Conservation (phyloP, 2,329 filamentous ascomycete species). For the Beauveria asiatica region DNA sequence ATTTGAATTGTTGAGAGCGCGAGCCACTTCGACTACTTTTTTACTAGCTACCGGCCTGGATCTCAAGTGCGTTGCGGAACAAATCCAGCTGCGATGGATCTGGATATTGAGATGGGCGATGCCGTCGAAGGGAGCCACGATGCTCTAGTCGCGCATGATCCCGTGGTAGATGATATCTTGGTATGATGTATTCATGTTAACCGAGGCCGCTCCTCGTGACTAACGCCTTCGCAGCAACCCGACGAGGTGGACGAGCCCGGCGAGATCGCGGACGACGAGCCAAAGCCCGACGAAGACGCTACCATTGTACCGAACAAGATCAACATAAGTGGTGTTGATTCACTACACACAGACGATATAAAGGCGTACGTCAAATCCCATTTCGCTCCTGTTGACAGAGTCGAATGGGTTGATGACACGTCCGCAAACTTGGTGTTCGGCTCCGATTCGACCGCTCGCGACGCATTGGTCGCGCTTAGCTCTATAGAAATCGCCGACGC, state of each 20-base stretch:
- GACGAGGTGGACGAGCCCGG: constrained; percentile 30
- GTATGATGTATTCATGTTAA: constrained; percentile 18
- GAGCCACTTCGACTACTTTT: neutral
- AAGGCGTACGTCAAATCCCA: constrained; percentile 65
- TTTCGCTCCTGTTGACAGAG: constrained; percentile 48
- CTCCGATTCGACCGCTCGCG: constrained; percentile 40
- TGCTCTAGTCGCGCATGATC: constrained; percentile 19
- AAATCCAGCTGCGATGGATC: constrained; percentile 47
- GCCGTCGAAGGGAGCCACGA: constrained; percentile 32
- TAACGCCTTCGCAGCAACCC: constrained; percentile 21
- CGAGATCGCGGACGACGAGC: constrained; percentile 29
- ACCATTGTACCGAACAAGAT: constrained; percentile 48
- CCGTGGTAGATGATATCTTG: constrained; percentile 28
- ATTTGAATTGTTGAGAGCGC: neutral
- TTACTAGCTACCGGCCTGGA: neutral
- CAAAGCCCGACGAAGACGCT: constrained; percentile 13
- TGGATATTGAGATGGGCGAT: constrained; percentile 65
- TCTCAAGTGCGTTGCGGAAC: neutral
- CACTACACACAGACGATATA: constrained; percentile 72
- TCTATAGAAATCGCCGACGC: constrained; percentile 43
- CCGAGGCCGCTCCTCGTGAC: neutral
- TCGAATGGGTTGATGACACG: constrained; percentile 94
- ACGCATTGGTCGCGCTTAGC: constrained; percentile 47
- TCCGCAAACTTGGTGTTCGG: constrained; percentile 80
- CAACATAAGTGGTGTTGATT: constrained; percentile 77